These are phyloP conservation scores for Eimeria falciformis DNA, from an alignment of 169 alveolate genomes.

Conservation along the genomic window DNA sequence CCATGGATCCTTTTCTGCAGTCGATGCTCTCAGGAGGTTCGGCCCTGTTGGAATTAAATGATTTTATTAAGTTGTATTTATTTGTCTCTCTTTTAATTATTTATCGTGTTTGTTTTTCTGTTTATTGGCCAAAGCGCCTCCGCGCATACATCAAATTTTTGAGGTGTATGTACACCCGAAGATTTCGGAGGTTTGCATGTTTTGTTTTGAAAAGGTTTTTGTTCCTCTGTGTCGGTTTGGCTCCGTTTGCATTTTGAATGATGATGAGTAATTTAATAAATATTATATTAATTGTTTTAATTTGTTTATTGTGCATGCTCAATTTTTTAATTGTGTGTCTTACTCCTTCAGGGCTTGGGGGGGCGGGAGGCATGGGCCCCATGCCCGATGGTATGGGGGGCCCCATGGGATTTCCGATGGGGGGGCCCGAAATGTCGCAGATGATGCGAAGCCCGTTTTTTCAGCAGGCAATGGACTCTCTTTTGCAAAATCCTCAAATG, in stretches of 20 bases:
- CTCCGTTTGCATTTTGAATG: too few relatives aligned
- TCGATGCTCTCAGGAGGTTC: background rate
- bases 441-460: conserved; percentile 87
- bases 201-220: background rate
- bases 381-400: background rate
- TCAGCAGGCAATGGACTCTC: conserved; percentile 85
- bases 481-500: conserved; percentile 71
- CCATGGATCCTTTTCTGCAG: conserved; percentile 1
- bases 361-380: conserved; percentile 56
- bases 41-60: background rate
- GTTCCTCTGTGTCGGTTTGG: too few relatives aligned
- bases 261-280: too few relatives aligned
- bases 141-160: background rate
- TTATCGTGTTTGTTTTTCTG: background rate
- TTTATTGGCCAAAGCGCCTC: background rate
- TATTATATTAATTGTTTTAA: too few relatives aligned
- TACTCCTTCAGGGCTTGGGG: conserved; percentile 3
- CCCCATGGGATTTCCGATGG: conserved; percentile 65
- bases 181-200: background rate
- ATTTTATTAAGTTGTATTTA: too few relatives aligned
- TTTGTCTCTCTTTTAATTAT: background rate
- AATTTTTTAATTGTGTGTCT: too few relatives aligned
- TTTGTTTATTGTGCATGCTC: too few relatives aligned
- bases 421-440: conserved; percentile 75
- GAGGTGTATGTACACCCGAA: background rate